Conservation (phyloP, 805 yeast genomes). For the Ascoidea rubescens region DNA sequence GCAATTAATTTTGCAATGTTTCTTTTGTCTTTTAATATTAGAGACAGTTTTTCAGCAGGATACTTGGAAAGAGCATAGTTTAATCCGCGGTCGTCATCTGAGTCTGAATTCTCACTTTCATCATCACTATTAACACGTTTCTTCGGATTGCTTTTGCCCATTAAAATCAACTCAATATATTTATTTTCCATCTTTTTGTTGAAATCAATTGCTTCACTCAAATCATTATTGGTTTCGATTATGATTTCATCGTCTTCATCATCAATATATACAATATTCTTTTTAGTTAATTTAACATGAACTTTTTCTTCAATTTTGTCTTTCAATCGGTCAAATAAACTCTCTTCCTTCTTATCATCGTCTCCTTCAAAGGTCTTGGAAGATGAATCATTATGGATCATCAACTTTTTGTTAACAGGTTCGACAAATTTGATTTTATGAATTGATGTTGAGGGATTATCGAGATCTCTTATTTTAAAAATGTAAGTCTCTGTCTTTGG, state of each 20-base stretch:
- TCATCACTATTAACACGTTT: background rate
- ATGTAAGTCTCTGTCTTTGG: too few species aligned
- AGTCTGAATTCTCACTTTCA: background rate
- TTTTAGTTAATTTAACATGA: background rate
- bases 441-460: background rate
- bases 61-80: background rate
- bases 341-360: background rate
- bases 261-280: background rate
- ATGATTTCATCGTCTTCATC: background rate
- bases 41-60: background rate
- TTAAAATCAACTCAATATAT: background rate
- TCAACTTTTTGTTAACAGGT: too few species aligned
- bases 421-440: background rate
- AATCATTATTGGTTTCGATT: background rate
- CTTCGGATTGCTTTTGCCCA: background rate
- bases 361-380: too few species aligned
- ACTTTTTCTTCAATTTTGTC: background rate
- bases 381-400: background rate
- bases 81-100: background rate
- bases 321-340: background rate
- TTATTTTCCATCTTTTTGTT: background rate
- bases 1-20: background rate
- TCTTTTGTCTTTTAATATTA: background rate
- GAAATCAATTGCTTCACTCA: background rate
- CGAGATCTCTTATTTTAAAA: too few species aligned